phyloP scores from a whole-genome alignment of 73 alveolate genomes.

The Symbiodinium natans region DNA sequence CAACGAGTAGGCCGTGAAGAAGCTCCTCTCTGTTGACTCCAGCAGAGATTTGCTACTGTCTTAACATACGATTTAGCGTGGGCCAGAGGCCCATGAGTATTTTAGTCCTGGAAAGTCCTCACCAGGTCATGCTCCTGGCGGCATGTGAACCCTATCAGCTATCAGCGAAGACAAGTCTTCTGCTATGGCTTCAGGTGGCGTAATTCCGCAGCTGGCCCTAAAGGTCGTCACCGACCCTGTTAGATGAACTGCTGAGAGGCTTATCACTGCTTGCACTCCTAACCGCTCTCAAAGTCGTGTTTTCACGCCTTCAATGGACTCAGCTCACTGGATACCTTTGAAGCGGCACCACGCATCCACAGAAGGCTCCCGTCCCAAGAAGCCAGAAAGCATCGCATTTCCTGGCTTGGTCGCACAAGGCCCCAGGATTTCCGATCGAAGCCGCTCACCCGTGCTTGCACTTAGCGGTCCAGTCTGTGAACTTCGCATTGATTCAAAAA shows the following conservation, averaged over 20 bases:
- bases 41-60: neutral
- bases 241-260: no score
- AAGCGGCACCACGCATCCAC: constrained; percentile 43
- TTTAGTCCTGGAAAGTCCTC: constrained; percentile 69
- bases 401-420: constrained; percentile 85
- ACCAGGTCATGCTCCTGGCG: constrained; percentile 88
- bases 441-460: constrained; percentile 34
- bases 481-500: constrained; percentile 44
- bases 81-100: neutral
- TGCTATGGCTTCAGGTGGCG: no score
- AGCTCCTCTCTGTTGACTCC: constrained; percentile 27
- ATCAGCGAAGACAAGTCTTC: no score
- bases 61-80: neutral
- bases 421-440: constrained; percentile 42
- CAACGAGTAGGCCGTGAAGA: constrained; percentile 59
- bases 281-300: no score
- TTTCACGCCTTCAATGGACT: no score
- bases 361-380: constrained; percentile 77
- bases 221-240: no score
- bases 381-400: constrained; percentile 41
- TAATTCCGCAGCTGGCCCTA: no score
- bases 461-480: constrained; percentile 34
- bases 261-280: no score
- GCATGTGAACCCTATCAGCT: no score
- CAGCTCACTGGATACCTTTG: neutral